Evolutionary conservation across 2,329 filamentous ascomycete genomes (phyloP).

Genomic region (Colletotrichum zoysiae): DNA sequence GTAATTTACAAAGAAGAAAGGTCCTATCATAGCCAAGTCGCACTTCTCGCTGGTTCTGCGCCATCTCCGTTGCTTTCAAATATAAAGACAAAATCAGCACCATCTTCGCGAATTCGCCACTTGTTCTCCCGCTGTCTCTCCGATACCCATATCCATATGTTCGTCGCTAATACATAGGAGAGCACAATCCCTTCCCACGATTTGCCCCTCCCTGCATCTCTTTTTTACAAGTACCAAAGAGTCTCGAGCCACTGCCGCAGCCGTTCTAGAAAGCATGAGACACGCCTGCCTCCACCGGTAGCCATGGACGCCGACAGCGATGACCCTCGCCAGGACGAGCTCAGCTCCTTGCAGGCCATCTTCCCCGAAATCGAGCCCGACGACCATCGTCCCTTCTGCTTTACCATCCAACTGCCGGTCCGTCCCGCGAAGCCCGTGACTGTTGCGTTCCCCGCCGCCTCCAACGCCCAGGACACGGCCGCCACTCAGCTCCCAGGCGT

Average conservation of each 20-base stretch:
- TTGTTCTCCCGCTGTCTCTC: conserved; percentile 9
- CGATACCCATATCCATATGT: conserved; percentile 22
- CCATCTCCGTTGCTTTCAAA: conserved; percentile 26
- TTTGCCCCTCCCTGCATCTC: background rate
- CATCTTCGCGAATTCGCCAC: conserved; percentile 29
- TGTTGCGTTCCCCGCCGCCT: conserved; percentile 67
- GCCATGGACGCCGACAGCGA: conserved; percentile 56
- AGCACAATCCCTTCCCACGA: background rate
- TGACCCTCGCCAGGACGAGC: conserved; percentile 69
- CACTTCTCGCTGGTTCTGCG: conserved; percentile 40
- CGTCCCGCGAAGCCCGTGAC: conserved; percentile 66
- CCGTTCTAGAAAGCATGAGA: conserved; percentile 30
- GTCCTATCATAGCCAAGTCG: conserved; percentile 30
- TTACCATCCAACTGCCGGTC: conserved; percentile 70
- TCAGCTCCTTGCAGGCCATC: conserved; percentile 72
- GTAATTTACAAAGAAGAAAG: conserved; percentile 15
- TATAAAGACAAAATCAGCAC: conserved; percentile 22
- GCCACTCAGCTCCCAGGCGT: conserved; percentile 33
- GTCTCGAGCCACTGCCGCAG: background rate
- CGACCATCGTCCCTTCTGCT: conserved; percentile 58
- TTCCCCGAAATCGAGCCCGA: conserved; percentile 72
- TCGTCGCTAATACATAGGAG: conserved; percentile 15
- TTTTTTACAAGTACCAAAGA: background rate
- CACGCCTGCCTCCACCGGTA: conserved; percentile 26
- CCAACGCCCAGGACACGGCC: conserved; percentile 42